Conservation (phyloP, 257 asterid species). For the Salvia rosmarinus region DNA sequence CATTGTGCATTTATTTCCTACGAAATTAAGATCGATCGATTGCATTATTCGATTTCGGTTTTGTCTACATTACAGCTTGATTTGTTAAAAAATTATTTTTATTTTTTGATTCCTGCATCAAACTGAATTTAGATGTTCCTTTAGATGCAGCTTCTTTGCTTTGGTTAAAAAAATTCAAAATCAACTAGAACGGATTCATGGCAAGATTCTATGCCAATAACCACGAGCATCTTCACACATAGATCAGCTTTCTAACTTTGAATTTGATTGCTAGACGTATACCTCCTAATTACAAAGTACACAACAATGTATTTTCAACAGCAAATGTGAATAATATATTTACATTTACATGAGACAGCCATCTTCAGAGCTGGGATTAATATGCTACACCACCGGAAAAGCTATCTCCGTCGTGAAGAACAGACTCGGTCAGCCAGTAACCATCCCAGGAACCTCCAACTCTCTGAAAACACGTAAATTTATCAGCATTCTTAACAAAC, state of each 20-base stretch:
- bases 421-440: constrained; percentile 89
- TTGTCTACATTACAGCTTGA: too few relatives aligned
- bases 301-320: background rate
- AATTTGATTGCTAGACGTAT: background rate
- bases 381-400: constrained; percentile 90
- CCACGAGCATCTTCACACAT: constrained; percentile 26
- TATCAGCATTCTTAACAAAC: background rate
- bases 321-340: constrained; percentile 10
- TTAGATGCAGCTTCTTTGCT: too few relatives aligned
- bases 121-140: too few relatives aligned
- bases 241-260: constrained; percentile 9
- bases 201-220: background rate
- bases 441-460: constrained; percentile 99
- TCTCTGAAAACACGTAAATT: constrained; percentile 48
- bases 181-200: too few relatives aligned
- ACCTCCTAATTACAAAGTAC: constrained; percentile 1
- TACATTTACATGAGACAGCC: constrained; percentile 16
- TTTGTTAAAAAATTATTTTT: too few relatives aligned
- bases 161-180: too few relatives aligned
- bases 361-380: constrained; percentile 12
- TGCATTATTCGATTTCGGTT: too few relatives aligned
- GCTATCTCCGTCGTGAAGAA: constrained; percentile 82
- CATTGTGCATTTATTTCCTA: too few relatives aligned
- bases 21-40: too few relatives aligned
- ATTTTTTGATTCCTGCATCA: too few relatives aligned